Percentiles rank a stretch among this genome's conserved stretches.
Evolutionary conservation across 768 basidiomycete species (phyloP).

Genomic region (Amylocystis lapponica): DNA sequence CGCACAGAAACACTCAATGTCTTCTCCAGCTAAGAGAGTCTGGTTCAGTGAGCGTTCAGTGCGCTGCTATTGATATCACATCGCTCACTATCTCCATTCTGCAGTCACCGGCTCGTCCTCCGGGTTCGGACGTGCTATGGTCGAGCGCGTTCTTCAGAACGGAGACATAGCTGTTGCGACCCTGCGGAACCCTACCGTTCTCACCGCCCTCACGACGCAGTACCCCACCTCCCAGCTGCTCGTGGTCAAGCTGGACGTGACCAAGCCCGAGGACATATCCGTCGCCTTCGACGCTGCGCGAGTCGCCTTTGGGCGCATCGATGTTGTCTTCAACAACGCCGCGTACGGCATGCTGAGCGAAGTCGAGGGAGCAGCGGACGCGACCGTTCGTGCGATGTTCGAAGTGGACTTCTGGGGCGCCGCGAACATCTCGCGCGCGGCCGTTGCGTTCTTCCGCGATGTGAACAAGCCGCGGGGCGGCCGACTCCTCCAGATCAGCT

Average conservation of each 20-base stretch:
- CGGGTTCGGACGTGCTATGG: slow-evolving; percentile 15
- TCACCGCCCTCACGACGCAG: slow-evolving; percentile 8
- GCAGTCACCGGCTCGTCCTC: slow-evolving; percentile 21
- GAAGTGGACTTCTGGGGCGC: slow-evolving; percentile 31
- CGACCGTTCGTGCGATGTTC: slow-evolving; percentile 22
- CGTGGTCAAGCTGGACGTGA: slow-evolving; percentile 27
- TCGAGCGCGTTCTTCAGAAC: slow-evolving; percentile 13
- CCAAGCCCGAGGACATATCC: slow-evolving; percentile 13
- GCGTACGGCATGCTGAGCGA: slow-evolving; percentile 20
- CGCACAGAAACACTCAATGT: no score
- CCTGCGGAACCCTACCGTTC: slow-evolving; percentile 9
- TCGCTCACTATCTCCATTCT: not conserved
- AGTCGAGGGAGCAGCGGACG: slow-evolving; percentile 22
- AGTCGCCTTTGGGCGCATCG: slow-evolving; percentile 24
- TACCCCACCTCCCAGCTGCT: slow-evolving; percentile 19
- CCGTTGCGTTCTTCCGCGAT: slow-evolving; percentile 24
- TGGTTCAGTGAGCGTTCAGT: slow-evolving; percentile 8
- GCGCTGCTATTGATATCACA: not conserved
- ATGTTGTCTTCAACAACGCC: slow-evolving; percentile 31
- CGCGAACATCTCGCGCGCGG: slow-evolving; percentile 21
- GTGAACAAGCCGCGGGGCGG: slow-evolving; percentile 24
- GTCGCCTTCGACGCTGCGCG: slow-evolving; percentile 17
- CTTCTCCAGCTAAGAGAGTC: no score
- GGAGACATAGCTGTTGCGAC: slow-evolving; percentile 17
- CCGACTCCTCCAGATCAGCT: slow-evolving; percentile 33